Conservation (phyloP, 2,329 filamentous ascomycete genomes). For the Dactylellina cionopaga region DNA sequence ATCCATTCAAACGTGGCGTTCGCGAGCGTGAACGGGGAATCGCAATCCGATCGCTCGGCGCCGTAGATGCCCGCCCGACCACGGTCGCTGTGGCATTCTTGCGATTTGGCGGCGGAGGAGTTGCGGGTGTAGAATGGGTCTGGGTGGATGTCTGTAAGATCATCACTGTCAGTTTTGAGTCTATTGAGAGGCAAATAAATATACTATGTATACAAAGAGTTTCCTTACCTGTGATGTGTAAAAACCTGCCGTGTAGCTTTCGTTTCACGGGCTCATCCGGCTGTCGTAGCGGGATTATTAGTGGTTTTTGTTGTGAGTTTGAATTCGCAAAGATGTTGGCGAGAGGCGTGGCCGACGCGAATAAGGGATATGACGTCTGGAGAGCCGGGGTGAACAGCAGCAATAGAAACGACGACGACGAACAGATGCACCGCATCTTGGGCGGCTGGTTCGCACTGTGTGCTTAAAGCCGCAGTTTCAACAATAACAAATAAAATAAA, state of each 20-base stretch:
- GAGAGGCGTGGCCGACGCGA: slow-evolving; percentile 31
- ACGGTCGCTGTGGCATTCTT: slow-evolving; percentile 80
- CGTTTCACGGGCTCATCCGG: slow-evolving; percentile 36
- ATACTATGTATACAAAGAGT: no score
- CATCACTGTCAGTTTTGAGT: neutral
- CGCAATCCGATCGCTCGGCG: slow-evolving; percentile 86
- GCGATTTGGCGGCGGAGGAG: slow-evolving; percentile 75
- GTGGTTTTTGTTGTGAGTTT: slow-evolving; percentile 6
- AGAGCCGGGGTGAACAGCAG: slow-evolving; percentile 14
- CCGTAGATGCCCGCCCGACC: slow-evolving; percentile 84
- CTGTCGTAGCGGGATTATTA: slow-evolving; percentile 1
- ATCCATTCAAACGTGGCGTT: slow-evolving; percentile 94
- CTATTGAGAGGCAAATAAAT: no score
- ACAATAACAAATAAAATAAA: neutral
- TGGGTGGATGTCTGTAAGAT: slow-evolving; percentile 80
- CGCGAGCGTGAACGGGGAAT: slow-evolving; percentile 80
- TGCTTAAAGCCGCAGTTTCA: no score
- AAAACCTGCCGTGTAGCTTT: slow-evolving; percentile 76
- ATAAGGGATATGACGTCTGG: slow-evolving; percentile 16
- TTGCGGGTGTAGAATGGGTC: slow-evolving; percentile 80
- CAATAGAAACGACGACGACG: slow-evolving; percentile 5
- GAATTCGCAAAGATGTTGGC: neutral
- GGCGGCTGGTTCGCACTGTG: no score
- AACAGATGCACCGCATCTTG: slow-evolving; percentile 49
- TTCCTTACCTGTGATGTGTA: slow-evolving; percentile 89